Evolutionary conservation across 345 rosid genomes (phyloP).

Genomic region (Salix brachista): DNA sequence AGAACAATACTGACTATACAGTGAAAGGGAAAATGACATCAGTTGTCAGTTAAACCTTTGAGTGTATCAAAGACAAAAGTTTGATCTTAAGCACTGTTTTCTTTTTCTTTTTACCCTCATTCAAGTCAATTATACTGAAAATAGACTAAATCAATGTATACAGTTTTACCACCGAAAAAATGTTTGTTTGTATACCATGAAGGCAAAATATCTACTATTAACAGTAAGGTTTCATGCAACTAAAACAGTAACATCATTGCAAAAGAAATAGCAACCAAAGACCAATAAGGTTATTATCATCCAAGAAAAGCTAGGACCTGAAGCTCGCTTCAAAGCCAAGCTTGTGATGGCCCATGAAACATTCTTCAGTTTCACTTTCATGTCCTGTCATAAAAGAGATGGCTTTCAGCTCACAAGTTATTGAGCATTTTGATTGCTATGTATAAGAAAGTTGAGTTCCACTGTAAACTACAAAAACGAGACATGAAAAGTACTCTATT

Average conservation of each 20-base stretch:
- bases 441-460: neutral
- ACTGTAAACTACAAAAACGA: neutral
- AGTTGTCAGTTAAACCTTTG: neutral
- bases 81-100: neutral
- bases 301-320: conserved; percentile 46
- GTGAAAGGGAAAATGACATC: neutral
- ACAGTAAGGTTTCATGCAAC: neutral
- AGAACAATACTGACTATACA: neutral
- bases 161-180: neutral
- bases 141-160: neutral
- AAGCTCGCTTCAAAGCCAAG: conserved; percentile 60
- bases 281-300: neutral
- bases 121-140: neutral
- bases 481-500: neutral
- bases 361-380: conserved; percentile 70
- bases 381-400: conserved; percentile 35
- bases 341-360: conserved; percentile 85
- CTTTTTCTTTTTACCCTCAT: neutral
- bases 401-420: no score
- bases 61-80: neutral
- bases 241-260: neutral
- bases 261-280: neutral
- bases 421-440: neutral
- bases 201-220: neutral
- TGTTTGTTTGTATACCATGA: neutral